These are phyloP conservation scores for Lantana camara DNA, from an alignment of 257 asterid species.

Conservation along the genomic window DNA sequence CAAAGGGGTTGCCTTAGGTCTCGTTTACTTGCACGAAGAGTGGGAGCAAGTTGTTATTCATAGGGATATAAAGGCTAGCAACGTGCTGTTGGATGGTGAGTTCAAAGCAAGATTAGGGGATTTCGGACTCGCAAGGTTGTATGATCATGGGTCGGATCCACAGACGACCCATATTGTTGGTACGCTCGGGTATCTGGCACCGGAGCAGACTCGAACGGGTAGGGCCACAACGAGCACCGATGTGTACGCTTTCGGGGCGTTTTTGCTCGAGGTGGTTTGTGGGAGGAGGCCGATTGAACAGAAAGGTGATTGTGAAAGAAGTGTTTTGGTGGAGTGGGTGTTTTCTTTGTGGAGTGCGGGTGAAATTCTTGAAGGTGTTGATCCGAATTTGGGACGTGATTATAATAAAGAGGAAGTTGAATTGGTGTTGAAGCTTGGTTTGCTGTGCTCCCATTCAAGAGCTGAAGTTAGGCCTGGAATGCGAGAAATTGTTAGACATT, in stretches of 20 bases:
- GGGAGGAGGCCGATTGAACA: constrained; percentile 69
- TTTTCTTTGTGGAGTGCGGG: constrained; percentile 47
- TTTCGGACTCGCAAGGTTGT: constrained; percentile 64
- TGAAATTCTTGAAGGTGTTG: constrained; percentile 45
- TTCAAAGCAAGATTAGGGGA: constrained; percentile 59
- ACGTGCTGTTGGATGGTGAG: constrained; percentile 56
- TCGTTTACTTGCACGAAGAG: constrained; percentile 60
- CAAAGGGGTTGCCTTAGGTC: constrained; percentile 62
- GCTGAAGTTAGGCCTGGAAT: constrained; percentile 51
- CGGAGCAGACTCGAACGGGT: constrained; percentile 64
- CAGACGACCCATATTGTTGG: constrained; percentile 72
- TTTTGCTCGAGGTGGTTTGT: constrained; percentile 65
- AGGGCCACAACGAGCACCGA: constrained; percentile 61
- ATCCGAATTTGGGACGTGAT: constrained; percentile 42
- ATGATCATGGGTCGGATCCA: constrained; percentile 72
- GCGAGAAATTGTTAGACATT: constrained; percentile 45
- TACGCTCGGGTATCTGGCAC: constrained; percentile 73
- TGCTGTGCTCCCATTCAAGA: constrained; percentile 51
- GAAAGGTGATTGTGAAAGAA: constrained; percentile 25
- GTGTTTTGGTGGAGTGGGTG: constrained; percentile 59
- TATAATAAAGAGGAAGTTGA: constrained; percentile 44
- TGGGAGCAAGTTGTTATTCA: constrained; percentile 73
- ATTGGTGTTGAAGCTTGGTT: constrained; percentile 56
- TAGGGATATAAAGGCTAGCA: constrained; percentile 71
- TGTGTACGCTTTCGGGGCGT: constrained; percentile 66